phyloP scores from a whole-genome alignment of 257 asterid genomes.

The Fraxinus excelsior region DNA sequence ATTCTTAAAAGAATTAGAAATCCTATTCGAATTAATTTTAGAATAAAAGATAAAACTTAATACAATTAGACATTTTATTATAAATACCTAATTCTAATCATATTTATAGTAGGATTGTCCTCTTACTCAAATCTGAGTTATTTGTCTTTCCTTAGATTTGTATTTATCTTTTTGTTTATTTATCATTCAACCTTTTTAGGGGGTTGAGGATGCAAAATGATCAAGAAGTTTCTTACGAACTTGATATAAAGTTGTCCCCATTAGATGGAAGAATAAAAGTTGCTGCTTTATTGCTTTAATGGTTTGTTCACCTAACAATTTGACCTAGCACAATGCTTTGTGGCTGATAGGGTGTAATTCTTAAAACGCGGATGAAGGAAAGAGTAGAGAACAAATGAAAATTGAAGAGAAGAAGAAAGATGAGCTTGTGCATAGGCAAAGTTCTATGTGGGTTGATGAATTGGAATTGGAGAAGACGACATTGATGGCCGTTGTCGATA shows the following conservation, averaged over 20 bases:
- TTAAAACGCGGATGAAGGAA: slow-evolving; percentile 37
- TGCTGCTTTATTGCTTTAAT: neutral
- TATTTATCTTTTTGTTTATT: neutral
- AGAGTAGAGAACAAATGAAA: slow-evolving; percentile 32
- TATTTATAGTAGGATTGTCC: too few species aligned
- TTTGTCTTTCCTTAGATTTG: neutral
- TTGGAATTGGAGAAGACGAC: slow-evolving; percentile 26
- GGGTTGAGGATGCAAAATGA: neutral
- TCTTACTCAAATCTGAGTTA: neutral
- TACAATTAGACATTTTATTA: too few species aligned
- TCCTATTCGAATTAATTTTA: too few species aligned
- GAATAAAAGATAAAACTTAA: too few species aligned
- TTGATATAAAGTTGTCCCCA: neutral
- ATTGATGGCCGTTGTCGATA: slow-evolving; percentile 14
- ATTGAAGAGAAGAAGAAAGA: slow-evolving; percentile 38
- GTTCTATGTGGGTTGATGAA: slow-evolving; percentile 64
- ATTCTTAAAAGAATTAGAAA: too few species aligned
- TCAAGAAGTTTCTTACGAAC: neutral
- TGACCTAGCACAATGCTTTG: neutral
- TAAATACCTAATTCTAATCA: too few species aligned
- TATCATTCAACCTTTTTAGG: neutral
- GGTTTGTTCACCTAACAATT: neutral
- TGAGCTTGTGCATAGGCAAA: slow-evolving; percentile 45
- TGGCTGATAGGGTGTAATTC: neutral
- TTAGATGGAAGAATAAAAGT: neutral